Evolutionary conservation across 768 basidiomycete genomes (phyloP).

Genomic region (Kwoniella sp.): DNA sequence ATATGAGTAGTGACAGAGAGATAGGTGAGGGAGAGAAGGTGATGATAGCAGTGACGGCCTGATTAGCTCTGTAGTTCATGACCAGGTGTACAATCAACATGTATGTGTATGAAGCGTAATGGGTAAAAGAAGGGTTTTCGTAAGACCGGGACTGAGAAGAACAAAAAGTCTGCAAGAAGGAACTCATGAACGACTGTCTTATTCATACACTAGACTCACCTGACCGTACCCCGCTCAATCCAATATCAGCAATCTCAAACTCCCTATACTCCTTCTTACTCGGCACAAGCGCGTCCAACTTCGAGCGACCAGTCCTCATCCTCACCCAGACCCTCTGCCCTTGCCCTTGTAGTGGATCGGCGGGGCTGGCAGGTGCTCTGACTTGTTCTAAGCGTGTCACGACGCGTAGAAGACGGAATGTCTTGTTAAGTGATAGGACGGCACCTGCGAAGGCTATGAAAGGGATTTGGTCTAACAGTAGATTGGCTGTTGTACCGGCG

Average conservation of each 20-base stretch:
- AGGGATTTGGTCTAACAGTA: background rate
- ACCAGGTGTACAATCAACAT: no score
- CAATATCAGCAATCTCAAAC: constrained; percentile 10
- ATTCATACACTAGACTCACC: constrained; percentile 7
- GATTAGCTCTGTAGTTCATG: no score
- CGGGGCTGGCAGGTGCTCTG: background rate
- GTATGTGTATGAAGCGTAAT: no score
- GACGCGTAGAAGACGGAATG: background rate
- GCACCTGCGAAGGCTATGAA: constrained; percentile 3
- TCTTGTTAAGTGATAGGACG: constrained; percentile 1
- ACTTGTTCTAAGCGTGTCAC: constrained; percentile 18
- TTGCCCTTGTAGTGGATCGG: background rate
- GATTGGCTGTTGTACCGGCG: constrained; percentile 1
- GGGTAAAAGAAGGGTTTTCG: no score
- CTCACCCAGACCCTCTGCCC: constrained; percentile 2
- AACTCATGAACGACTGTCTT: no score
- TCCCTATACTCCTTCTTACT: constrained; percentile 7
- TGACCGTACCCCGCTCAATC: constrained; percentile 1
- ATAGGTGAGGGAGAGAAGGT: no score
- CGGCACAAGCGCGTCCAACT: background rate
- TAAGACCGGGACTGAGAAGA: no score
- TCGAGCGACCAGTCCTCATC: constrained; percentile 15
- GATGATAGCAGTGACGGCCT: no score
- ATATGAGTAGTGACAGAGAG: no score
- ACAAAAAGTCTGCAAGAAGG: no score